Evolutionary conservation across 805 yeast species (phyloP).

Genomic region (Starmerella sp.): DNA sequence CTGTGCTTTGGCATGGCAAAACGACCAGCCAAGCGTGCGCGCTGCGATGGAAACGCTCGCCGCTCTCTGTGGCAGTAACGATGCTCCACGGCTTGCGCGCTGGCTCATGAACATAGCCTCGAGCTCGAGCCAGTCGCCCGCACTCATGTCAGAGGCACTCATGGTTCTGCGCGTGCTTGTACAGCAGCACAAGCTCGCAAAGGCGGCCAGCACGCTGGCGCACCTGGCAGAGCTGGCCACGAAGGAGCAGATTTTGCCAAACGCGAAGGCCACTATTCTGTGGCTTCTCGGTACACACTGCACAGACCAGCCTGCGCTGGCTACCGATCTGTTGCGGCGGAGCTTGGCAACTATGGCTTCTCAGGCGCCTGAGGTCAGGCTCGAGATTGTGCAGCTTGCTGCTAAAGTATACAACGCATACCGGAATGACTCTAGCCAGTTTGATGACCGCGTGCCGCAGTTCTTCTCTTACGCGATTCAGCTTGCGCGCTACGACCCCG

Average conservation of each 20-base stretch:
- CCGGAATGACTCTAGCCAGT: slow-evolving; percentile 31
- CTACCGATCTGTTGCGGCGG: slow-evolving; percentile 66
- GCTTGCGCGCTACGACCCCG: slow-evolving; percentile 60
- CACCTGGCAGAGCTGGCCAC: slow-evolving; percentile 5
- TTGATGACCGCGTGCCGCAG: slow-evolving; percentile 29
- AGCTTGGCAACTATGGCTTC: slow-evolving; percentile 42
- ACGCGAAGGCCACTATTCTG: slow-evolving; percentile 63
- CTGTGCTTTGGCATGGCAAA: slow-evolving; percentile 12
- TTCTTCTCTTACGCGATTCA: slow-evolving; percentile 54
- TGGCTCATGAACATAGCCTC: slow-evolving; percentile 19
- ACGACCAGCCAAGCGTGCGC: slow-evolving; percentile 4
- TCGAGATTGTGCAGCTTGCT: slow-evolving; percentile 59
- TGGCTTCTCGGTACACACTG: slow-evolving; percentile 86
- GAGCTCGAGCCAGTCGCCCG: slow-evolving; percentile 5
- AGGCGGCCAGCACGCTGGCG: slow-evolving; percentile 5
- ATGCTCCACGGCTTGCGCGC: not conserved
- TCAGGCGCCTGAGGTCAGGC: slow-evolving; percentile 47
- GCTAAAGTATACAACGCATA: slow-evolving; percentile 58
- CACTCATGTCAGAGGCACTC: slow-evolving; percentile 18
- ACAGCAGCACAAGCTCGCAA: slow-evolving; percentile 16
- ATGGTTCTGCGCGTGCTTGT: slow-evolving; percentile 19
- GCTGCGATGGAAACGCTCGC: slow-evolving; percentile 5
- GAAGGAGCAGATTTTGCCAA: not conserved
- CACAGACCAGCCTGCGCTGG: slow-evolving; percentile 38
- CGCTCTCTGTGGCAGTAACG: slow-evolving; percentile 1